A percentile compares a stretch with the other conserved stretches of the same genome.
phyloP scores from a whole-genome alignment of 352 stramenopile species.

The Thalassiosira allenii region DNA sequence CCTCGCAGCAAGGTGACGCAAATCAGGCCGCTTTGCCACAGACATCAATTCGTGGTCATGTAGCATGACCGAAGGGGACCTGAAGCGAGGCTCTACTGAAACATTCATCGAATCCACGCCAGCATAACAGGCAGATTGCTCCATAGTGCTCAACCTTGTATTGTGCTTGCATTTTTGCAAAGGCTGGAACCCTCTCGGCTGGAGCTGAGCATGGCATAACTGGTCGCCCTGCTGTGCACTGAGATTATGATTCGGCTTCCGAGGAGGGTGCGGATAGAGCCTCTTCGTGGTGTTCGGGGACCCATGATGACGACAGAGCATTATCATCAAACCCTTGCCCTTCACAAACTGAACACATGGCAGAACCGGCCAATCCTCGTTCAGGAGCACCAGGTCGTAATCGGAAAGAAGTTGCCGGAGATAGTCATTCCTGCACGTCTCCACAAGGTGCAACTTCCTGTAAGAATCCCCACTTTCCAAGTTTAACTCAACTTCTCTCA shows the following conservation, averaged over 20 bases:
- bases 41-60: too few species aligned
- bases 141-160: too few species aligned
- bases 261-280: conserved; percentile 20
- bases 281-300: background rate
- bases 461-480: background rate
- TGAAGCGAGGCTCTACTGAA: too few species aligned
- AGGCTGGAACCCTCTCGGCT: background rate
- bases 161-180: background rate
- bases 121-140: conserved; percentile 8
- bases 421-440: conserved; percentile 7
- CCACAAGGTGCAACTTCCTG: conserved; percentile 4
- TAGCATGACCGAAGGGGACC: too few species aligned
- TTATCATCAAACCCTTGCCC: background rate
- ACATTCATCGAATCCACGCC: conserved; percentile 33
- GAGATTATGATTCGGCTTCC: conserved; percentile 24
- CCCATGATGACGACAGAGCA: conserved; percentile 6
- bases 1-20: background rate
- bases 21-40: background rate
- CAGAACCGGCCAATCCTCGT: conserved; percentile 7
- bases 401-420: background rate
- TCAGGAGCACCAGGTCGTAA: conserved; percentile 4
- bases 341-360: background rate
- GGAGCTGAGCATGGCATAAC: conserved; percentile 19
- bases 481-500: conserved; percentile 36
- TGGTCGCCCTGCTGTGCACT: conserved; percentile 10